phyloP scores from a whole-genome alignment of 345 rosid genomes.

The Erysimum cheiranthoides region DNA sequence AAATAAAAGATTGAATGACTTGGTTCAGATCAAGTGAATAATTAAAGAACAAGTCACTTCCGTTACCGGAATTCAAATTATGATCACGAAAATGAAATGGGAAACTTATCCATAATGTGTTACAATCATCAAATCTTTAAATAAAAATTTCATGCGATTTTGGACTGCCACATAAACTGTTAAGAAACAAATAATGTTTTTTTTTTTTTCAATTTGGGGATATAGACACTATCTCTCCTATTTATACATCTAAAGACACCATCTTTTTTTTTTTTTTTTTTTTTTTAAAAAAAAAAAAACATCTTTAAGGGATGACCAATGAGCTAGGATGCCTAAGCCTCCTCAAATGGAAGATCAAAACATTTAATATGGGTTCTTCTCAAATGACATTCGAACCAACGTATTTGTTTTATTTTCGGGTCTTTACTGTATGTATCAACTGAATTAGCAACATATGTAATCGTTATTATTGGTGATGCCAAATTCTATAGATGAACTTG shows the following conservation, averaged over 20 bases:
- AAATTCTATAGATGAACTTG: too few species aligned
- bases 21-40: not conserved
- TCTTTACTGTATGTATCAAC: not conserved
- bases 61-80: not conserved
- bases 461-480: not conserved
- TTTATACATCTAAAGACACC: too few species aligned
- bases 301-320: too few species aligned
- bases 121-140: too few species aligned
- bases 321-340: too few species aligned
- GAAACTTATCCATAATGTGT: not conserved
- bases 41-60: not conserved
- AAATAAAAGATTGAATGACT: not conserved
- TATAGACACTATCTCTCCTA: too few species aligned
- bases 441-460: not conserved
- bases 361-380: too few species aligned
- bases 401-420: not conserved
- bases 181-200: not conserved
- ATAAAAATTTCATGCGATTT: not conserved
- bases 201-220: too few species aligned
- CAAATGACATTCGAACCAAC: not conserved
- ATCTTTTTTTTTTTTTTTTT: too few species aligned
- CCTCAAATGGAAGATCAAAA: too few species aligned
- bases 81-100: not conserved
- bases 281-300: too few species aligned
- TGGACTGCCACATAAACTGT: not conserved